Evolutionary conservation across 2,329 filamentous ascomycete species (phyloP), one percentile per base, ranked within the genome.

Genomic region (Triangularia verruculosa): DNA sequence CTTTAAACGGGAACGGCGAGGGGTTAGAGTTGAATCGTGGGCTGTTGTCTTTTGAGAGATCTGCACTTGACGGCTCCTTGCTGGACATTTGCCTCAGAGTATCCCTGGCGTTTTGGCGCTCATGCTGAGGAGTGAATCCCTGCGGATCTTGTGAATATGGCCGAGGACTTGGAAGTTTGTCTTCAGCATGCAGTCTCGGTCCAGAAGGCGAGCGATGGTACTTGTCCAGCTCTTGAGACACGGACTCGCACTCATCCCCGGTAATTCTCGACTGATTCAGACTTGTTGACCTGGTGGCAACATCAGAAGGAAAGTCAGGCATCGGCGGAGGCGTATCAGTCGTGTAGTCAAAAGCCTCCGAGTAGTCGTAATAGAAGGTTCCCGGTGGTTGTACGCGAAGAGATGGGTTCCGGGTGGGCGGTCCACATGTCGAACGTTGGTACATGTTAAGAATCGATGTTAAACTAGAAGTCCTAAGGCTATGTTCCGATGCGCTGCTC

Each of bases 321-420:
- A 64, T 20, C 22, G 57, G 54, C 22, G 62, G 11, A 17, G 24
- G 43, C 8, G 22, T 53, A 25, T 62, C 63, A 12, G 61, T 32
- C 4, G 56, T 66, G 53, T 70, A 74, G 17, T 82, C 79, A 59
- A 84, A 84, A 2, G 77, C 79, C 66, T 84, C 82, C 17, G 76
- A 80, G 68, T 84, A 84, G 68, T 85, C 82, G 65, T 84, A 84
- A 68, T 83, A 84, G 43, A 79, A 75, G 52, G 79, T 74, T 63
- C 76, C 70, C 34, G 68, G 62, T 54, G 73, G 67, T 61, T 72
- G 27, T 39, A 28, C 7, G 20, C 54, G 51, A 62, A 64, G 60
- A 62, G 66, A 43, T 64, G 66, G 57, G 22, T 68, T 62, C 62
- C 70, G 57, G 53, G 62, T n/a, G 24, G 34, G 56, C 28, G 70